These are phyloP conservation scores for Coleophoma eucalyptorum DNA, from an alignment of 2,329 filamentous ascomycete species.

Conservation along the genomic window DNA sequence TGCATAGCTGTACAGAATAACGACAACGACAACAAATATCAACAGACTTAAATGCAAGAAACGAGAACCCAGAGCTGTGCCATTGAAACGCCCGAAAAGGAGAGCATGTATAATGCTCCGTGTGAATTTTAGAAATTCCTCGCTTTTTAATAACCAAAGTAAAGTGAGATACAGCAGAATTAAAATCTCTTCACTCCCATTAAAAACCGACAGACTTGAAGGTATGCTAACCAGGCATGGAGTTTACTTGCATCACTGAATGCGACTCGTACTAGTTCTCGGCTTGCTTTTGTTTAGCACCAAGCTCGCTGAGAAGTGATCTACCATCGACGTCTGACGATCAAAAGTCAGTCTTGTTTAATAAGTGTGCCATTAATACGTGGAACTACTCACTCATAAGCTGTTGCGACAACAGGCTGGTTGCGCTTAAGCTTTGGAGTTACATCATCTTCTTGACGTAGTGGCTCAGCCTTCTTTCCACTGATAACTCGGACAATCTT, in stretches of 20 bases:
- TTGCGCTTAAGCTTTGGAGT: slow-evolving; percentile 29
- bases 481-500: slow-evolving; percentile 9
- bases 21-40: no score
- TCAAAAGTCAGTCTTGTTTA: slow-evolving; percentile 12
- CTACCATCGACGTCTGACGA: slow-evolving; percentile 35
- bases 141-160: neutral
- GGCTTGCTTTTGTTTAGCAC: no score
- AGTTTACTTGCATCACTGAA: slow-evolving; percentile 17
- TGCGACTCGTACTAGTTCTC: neutral
- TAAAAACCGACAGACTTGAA: slow-evolving; percentile 18
- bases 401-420: slow-evolving; percentile 33
- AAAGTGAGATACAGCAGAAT: slow-evolving; percentile 7
- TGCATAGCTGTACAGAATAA: no score
- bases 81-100: no score
- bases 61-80: no score
- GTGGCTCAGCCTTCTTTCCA: slow-evolving; percentile 17
- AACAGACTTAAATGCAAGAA: no score
- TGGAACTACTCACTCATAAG: slow-evolving; percentile 28
- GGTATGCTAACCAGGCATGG: slow-evolving; percentile 9
- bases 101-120: no score
- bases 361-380: no score
- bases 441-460: slow-evolving; percentile 28
- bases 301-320: neutral
- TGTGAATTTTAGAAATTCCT: no score
- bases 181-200: no score